These are phyloP conservation scores for Candida boidinii DNA, from an alignment of 805 yeast genomes.

Conservation along the genomic window DNA sequence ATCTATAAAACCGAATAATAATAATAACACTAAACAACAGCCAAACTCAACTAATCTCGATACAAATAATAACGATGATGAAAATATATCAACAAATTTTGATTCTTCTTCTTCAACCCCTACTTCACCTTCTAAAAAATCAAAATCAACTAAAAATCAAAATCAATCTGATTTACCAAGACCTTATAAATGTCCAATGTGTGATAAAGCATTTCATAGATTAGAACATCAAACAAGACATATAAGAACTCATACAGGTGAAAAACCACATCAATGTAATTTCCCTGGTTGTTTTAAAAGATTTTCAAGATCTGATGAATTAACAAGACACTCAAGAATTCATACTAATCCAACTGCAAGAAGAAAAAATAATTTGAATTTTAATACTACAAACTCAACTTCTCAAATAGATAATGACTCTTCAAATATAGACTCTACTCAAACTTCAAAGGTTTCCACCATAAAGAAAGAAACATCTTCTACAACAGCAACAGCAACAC, in stretches of 20 bases:
- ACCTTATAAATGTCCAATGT: constrained; percentile 69
- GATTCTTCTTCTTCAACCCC: neutral
- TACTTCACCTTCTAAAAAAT: neutral
- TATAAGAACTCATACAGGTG: constrained; percentile 75
- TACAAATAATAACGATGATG: neutral
- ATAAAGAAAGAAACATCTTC: neutral
- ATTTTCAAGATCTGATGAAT: constrained; percentile 64
- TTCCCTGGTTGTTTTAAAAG: constrained; percentile 63
- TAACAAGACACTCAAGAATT: constrained; percentile 65
- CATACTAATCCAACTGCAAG: constrained; percentile 65
- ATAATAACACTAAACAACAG: neutral
- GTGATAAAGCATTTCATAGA: constrained; percentile 68
- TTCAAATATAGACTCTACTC: neutral
- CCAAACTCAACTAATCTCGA: neutral
- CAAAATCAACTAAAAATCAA: constrained; percentile 10
- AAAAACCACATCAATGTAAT: constrained; percentile 70
- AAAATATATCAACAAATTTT: neutral
- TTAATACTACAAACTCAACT: constrained; percentile 8
- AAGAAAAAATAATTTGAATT: constrained; percentile 35
- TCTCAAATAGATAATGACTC: neutral
- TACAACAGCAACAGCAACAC: neutral
- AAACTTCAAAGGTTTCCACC: neutral
- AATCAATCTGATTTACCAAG: constrained; percentile 24
- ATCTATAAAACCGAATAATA: neutral
- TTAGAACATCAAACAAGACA: constrained; percentile 75